Percentiles rank a stretch among this genome's conserved stretches.
Evolutionary conservation across 192 early-diverging fungal genomes (phyloP).

Genomic region (Spizellomyces punctatus): DNA sequence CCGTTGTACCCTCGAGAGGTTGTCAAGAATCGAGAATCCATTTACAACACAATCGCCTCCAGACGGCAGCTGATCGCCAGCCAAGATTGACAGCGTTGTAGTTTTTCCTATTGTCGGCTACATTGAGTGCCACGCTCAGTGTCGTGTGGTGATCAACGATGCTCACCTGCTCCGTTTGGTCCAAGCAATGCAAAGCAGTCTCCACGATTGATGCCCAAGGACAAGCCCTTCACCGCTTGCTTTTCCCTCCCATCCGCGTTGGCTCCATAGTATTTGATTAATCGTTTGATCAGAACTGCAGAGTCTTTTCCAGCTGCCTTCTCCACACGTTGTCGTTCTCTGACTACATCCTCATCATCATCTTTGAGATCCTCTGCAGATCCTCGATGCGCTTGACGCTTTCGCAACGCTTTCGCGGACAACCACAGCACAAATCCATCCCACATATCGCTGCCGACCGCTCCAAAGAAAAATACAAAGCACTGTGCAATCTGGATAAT

Average conservation of each 20-base stretch:
- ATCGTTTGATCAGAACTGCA: too few relatives aligned
- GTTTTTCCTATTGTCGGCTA: conserved; percentile 53
- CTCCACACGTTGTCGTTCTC: too few relatives aligned
- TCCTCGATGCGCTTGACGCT: too few relatives aligned
- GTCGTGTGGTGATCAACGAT: too few relatives aligned
- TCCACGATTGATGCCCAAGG: conserved; percentile 46
- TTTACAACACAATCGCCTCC: conserved; percentile 60
- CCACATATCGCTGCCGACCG: conserved; percentile 1
- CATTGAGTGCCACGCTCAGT: too few relatives aligned
- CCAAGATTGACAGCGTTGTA: conserved; percentile 72
- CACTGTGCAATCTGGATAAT: conserved; percentile 7
- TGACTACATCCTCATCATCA: too few relatives aligned
- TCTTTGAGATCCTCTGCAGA: too few relatives aligned
- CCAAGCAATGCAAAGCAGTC: conserved; percentile 66
- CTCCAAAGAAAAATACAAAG: not conserved
- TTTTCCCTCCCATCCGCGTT: not conserved
- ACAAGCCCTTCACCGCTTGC: conserved; percentile 38
- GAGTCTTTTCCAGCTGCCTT: too few relatives aligned
- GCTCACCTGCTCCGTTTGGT: conserved; percentile 65
- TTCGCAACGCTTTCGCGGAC: too few relatives aligned
- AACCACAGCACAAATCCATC: not conserved
- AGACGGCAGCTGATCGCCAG: conserved; percentile 65
- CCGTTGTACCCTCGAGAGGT: conserved; percentile 60
- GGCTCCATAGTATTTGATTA: too few relatives aligned
- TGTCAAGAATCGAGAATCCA: conserved; percentile 57